A percentile compares a stretch with the other conserved stretches of the same genome.
These are phyloP conservation scores for Apiospora koreana DNA, from an alignment of 2,329 filamentous ascomycete species.

Conservation along the genomic window DNA sequence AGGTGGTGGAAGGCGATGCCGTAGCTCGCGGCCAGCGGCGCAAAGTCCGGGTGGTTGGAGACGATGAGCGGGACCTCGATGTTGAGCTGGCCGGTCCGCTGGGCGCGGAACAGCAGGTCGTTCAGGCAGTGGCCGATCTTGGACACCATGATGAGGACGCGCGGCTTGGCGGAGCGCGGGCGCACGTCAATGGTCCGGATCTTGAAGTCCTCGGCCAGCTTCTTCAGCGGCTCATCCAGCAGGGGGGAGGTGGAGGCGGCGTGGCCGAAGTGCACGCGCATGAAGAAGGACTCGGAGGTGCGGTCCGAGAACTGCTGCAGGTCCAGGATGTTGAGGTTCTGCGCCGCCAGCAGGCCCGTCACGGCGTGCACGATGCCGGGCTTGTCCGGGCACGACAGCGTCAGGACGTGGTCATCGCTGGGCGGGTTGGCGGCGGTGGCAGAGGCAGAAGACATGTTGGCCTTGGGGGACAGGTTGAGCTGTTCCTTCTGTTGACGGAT, in stretches of 20 bases:
- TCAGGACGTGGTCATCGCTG: constrained; percentile 67
- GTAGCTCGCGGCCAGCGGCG: constrained; percentile 68
- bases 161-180: constrained; percentile 67
- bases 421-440: not conserved
- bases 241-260: constrained; percentile 54
- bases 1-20: constrained; percentile 80
- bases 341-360: constrained; percentile 72
- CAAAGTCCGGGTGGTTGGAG: constrained; percentile 79
- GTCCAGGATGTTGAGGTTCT: constrained; percentile 80
- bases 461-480: not conserved
- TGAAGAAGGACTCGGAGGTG: constrained; percentile 76
- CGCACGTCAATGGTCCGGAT: constrained; percentile 71
- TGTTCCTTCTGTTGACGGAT: constrained; percentile 10
- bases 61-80: constrained; percentile 79
- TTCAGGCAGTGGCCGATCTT: constrained; percentile 87
- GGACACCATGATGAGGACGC: constrained; percentile 85
- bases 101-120: constrained; percentile 78
- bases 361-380: constrained; percentile 84
- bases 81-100: constrained; percentile 66
- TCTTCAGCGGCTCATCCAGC: constrained; percentile 57
- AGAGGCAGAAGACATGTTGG: not conserved
- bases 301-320: constrained; percentile 83
- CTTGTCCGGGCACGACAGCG: constrained; percentile 81
- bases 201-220: constrained; percentile 62
- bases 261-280: constrained; percentile 81